A percentile compares a stretch with the other conserved stretches of the same genome.
Conservation (phyloP, 352 stramenopile species). For the Phytophthora uliginosa region DNA sequence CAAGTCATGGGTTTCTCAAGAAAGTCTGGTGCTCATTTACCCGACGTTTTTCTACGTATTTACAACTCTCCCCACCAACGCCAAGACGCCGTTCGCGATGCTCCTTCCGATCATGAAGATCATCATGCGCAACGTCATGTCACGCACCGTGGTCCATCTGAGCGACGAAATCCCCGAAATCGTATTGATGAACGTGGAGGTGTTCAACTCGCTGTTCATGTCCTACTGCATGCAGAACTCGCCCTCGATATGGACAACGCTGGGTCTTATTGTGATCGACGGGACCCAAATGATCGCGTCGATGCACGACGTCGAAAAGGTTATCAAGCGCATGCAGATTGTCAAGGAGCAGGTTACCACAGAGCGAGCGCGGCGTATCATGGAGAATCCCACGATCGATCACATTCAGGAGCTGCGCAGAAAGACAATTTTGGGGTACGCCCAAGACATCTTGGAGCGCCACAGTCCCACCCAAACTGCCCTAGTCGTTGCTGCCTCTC, state of each 20-base stretch:
- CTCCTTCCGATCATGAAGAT: slow-evolving; percentile 45
- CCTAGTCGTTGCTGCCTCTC: not conserved
- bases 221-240: slow-evolving; percentile 53
- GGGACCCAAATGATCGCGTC: slow-evolving; percentile 15
- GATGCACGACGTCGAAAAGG: slow-evolving; percentile 15
- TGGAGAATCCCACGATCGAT: not conserved
- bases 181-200: slow-evolving; percentile 51
- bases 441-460: not conserved
- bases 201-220: slow-evolving; percentile 53
- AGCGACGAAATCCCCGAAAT: slow-evolving; percentile 30
- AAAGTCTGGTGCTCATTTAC: slow-evolving; percentile 39
- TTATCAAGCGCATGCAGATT: slow-evolving; percentile 15
- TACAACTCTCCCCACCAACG: not conserved
- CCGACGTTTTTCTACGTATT: slow-evolving; percentile 39
- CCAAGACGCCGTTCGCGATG: slow-evolving; percentile 30
- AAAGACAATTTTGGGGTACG: not conserved
- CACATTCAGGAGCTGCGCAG: not conserved
- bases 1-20: slow-evolving; percentile 16
- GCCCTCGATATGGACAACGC: slow-evolving; percentile 33
- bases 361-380: not conserved
- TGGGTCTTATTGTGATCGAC: slow-evolving; percentile 32
- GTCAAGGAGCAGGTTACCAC: slow-evolving; percentile 4
- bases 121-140: slow-evolving; percentile 27
- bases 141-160: slow-evolving; percentile 19
- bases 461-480: not conserved